Evolutionary conservation across 78 protist species (phyloP).

Genomic region (Dictyostelium intermedium): DNA sequence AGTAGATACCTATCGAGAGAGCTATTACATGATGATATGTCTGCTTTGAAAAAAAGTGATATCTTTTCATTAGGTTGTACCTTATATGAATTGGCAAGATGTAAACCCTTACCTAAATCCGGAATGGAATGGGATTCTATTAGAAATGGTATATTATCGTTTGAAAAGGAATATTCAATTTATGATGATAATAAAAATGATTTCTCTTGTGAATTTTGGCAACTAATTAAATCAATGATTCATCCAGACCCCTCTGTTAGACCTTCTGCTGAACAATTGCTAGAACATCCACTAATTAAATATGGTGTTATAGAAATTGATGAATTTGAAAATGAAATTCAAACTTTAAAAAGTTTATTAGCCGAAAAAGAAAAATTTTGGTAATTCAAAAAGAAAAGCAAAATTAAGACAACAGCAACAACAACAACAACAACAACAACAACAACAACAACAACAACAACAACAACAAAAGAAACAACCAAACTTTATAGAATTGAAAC

Average conservation of each 20-base stretch:
- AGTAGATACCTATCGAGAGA: slow-evolving; percentile 67
- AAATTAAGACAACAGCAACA: slow-evolving; percentile 5
- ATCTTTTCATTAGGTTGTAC: slow-evolving; percentile 73
- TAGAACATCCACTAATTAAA: not conserved
- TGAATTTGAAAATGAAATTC: not conserved
- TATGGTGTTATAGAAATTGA: not conserved
- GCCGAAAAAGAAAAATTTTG: not conserved
- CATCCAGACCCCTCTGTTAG: slow-evolving; percentile 21
- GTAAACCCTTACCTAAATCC: slow-evolving; percentile 53
- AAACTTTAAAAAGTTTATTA: not conserved
- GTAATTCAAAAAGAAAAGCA: not conserved
- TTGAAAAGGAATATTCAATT: not conserved
- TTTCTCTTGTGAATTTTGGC: slow-evolving; percentile 40
- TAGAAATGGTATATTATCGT: slow-evolving; percentile 44
- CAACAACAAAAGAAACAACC: slow-evolving; percentile 10
- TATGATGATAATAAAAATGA: not conserved
- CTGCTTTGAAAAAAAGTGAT: slow-evolving; percentile 49
- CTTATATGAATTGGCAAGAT: slow-evolving; percentile 59
- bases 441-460: not conserved
- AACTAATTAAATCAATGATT: slow-evolving; percentile 27
- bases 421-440: slow-evolving; percentile 3
- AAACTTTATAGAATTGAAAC: not conserved
- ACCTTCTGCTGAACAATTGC: slow-evolving; percentile 45
- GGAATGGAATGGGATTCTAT: slow-evolving; percentile 67
- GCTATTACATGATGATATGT: slow-evolving; percentile 55